Evolutionary conservation across 2,329 filamentous ascomycete genomes (phyloP).

Genomic region (Aaosphaeria arxii): DNA sequence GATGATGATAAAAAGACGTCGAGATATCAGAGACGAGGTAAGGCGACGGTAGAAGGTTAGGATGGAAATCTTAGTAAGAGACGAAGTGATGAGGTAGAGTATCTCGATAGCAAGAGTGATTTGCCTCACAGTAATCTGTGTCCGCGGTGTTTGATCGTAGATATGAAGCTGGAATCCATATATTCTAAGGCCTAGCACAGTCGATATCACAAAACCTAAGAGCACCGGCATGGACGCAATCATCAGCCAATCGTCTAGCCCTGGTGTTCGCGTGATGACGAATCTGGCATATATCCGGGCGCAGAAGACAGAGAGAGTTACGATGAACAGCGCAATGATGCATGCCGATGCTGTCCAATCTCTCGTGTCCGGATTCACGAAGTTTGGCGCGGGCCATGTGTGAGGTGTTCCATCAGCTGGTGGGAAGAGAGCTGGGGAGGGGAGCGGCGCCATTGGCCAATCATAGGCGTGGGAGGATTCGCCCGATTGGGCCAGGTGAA

Average conservation of each 20-base stretch:
- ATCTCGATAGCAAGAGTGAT: constrained; percentile 28
- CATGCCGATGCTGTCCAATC: constrained; percentile 39
- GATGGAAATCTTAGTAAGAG: constrained; percentile 31
- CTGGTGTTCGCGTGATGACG: constrained; percentile 44
- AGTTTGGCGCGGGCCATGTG: constrained; percentile 49
- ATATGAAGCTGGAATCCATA: constrained; percentile 33
- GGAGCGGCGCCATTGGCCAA: not conserved
- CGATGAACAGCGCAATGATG: constrained; percentile 38
- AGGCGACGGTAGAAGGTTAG: constrained; percentile 44
- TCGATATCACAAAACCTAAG: constrained; percentile 24
- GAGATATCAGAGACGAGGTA: constrained; percentile 31
- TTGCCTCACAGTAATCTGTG: constrained; percentile 19
- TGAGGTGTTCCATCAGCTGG: not conserved
- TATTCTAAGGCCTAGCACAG: constrained; percentile 14
- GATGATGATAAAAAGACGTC: constrained; percentile 36
- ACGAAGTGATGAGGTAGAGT: constrained; percentile 26
- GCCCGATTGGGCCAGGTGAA: too few relatives aligned
- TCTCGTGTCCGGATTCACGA: constrained; percentile 44
- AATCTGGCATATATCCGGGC: constrained; percentile 49
- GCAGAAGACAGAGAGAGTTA: constrained; percentile 40
- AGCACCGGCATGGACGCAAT: constrained; percentile 38
- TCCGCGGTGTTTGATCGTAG: constrained; percentile 29
- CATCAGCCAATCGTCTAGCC: constrained; percentile 48
- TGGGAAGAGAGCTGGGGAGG: not conserved
- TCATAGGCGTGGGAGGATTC: too few relatives aligned